These are phyloP conservation scores for Panicum hallii DNA, from an alignment of 202 grass and related monocot genomes.

Conservation along the genomic window DNA sequence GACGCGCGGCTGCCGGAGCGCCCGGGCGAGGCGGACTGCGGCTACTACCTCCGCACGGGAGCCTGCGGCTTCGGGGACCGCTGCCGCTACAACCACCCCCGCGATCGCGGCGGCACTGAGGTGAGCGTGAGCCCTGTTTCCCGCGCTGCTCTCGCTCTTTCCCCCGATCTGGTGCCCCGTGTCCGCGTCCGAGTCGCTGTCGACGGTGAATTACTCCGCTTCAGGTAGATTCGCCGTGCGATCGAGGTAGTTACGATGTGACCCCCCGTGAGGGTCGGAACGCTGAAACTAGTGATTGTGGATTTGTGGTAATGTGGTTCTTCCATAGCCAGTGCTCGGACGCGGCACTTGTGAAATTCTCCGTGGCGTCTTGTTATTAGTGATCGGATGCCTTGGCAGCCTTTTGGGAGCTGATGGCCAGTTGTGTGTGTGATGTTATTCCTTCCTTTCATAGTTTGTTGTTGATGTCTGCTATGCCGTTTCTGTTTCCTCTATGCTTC, in stretches of 20 bases:
- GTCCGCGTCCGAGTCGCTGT: background rate
- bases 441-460: slow-evolving; percentile 13
- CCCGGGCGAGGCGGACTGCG: slow-evolving; percentile 76
- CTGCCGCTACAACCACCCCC: slow-evolving; percentile 96
- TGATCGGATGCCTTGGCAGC: background rate
- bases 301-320: slow-evolving; percentile 45
- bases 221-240: slow-evolving; percentile 10
- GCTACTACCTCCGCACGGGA: slow-evolving; percentile 89
- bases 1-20: slow-evolving; percentile 72
- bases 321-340: slow-evolving; percentile 15
- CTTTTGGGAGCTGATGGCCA: background rate
- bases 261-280: slow-evolving; percentile 3
- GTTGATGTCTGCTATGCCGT: background rate
- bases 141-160: background rate
- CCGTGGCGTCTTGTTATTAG: background rate
- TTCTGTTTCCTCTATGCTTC: slow-evolving; percentile 5
- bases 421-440: background rate
- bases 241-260: background rate
- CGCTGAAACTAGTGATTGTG: background rate
- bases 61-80: slow-evolving; percentile 81
- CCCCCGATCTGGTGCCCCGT: slow-evolving; percentile 43
- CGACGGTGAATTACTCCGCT: background rate
- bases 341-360: background rate
- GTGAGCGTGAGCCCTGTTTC: slow-evolving; percentile 36
- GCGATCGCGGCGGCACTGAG: slow-evolving; percentile 61